Evolutionary conservation across 208 protist genomes (phyloP).

Genomic region (Leptomonas pyrrhocoris): DNA sequence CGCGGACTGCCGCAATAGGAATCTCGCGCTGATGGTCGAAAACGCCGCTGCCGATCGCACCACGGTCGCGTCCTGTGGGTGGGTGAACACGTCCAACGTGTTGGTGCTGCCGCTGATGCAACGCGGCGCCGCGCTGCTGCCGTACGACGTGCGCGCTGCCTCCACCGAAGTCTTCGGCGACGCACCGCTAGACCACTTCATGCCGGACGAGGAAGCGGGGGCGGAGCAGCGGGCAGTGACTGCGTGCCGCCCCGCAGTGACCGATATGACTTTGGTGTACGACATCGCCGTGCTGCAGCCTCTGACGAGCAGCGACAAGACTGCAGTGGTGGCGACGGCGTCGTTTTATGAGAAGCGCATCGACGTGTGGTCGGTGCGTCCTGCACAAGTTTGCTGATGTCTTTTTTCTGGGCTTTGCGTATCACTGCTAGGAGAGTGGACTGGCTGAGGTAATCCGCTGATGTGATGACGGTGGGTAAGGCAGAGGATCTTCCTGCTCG

Average conservation of each 20-base stretch:
- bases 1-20: neutral
- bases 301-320: neutral
- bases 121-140: slow-evolving; percentile 72
- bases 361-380: slow-evolving; percentile 55
- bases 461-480: no score
- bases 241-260: slow-evolving; percentile 13
- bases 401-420: neutral
- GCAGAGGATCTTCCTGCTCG: no score
- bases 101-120: slow-evolving; percentile 88
- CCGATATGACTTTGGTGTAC: slow-evolving; percentile 67
- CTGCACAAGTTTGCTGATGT: neutral
- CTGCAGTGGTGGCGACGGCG: slow-evolving; percentile 49
- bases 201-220: slow-evolving; percentile 6
- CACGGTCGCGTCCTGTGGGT: slow-evolving; percentile 15
- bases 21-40: slow-evolving; percentile 4
- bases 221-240: neutral
- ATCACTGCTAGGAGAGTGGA: no score
- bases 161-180: slow-evolving; percentile 46
- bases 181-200: slow-evolving; percentile 28
- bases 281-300: slow-evolving; percentile 61
- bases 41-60: neutral
- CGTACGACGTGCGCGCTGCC: slow-evolving; percentile 46
- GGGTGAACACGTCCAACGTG: slow-evolving; percentile 49
- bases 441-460: no score
- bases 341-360: slow-evolving; percentile 85